Conservation (phyloP, 2,329 filamentous ascomycete genomes). For the Aquanectria penicillioides region DNA sequence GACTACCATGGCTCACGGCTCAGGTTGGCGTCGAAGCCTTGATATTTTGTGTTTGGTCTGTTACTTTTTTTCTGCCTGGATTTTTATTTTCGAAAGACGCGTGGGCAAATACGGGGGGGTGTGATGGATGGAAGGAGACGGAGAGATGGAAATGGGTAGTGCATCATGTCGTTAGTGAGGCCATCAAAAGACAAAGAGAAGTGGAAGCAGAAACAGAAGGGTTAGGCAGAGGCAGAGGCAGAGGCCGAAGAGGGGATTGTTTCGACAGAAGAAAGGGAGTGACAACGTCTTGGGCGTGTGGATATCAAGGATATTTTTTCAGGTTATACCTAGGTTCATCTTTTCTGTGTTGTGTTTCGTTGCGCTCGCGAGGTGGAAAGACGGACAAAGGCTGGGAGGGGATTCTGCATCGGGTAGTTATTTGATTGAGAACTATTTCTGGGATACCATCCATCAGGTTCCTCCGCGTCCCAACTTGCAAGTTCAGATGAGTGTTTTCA, state of each 20-base stretch:
- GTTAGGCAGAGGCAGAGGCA: slow-evolving; percentile 3
- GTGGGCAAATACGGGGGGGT: slow-evolving; percentile 25
- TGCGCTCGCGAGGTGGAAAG: not conserved
- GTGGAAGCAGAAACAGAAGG: slow-evolving; percentile 27
- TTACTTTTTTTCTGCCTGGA: slow-evolving; percentile 24
- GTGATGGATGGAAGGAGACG: slow-evolving; percentile 24
- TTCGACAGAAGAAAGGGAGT: not conserved
- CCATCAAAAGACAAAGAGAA: slow-evolving; percentile 16
- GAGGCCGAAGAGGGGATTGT: too few species aligned
- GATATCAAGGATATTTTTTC: slow-evolving; percentile 34
- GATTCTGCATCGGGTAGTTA: slow-evolving; percentile 21
- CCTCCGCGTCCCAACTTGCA: not conserved
- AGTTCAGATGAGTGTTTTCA: not conserved
- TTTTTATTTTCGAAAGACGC: slow-evolving; percentile 28
- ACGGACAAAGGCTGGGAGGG: slow-evolving; percentile 11
- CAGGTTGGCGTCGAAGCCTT: slow-evolving; percentile 36
- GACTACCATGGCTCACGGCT: slow-evolving; percentile 41
- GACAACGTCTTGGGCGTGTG: slow-evolving; percentile 27
- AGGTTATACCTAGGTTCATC: slow-evolving; percentile 42
- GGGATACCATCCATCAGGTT: slow-evolving; percentile 5
- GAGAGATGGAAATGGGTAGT: slow-evolving; percentile 16
- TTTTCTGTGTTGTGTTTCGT: slow-evolving; percentile 8
- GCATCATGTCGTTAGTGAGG: slow-evolving; percentile 20
- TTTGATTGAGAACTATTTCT: slow-evolving; percentile 20
- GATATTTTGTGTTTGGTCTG: slow-evolving; percentile 24